Base-by-base conservation (phyloP, 345 rosid species). In the Jatropha curcas region DNA sequence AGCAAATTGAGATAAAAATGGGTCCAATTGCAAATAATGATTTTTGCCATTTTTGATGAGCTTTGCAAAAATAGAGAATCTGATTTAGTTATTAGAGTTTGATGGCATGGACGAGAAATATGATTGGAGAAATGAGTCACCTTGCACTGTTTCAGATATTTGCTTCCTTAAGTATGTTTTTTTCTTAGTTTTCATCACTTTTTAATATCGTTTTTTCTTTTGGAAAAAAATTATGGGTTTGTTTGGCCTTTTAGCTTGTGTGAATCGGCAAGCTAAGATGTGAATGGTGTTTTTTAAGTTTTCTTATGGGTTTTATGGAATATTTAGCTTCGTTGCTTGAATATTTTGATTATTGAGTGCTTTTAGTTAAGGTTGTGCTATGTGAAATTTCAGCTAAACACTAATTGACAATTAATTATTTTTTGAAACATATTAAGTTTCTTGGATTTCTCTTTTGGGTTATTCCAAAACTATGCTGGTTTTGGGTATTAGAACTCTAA, bases 131-230 rank as follows among this genome's bases (percentile, higher is more conserved):
- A 52, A 72, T 73, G 7, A 87, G 86, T 84, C 90, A 20, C 98
- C 98, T 13, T 89, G 98, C 60, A 85, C 91, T 65, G 25, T 94
- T 66, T 76, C 98, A 52, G 98, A 94, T 80, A 98, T 94, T 65
- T 97, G 98, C 70, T 69, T 80, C 76, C 98, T 95, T 82, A 95
- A 92, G 99, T 95, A 79, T 27, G 72, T 60, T 14, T 9, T 30
- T 48, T 13, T 4, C 46, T 33, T 14, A 2, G 19, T 41, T 45
- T 58, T 12, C 20, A 45, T 12, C 16, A 10, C 12, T 67, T 13
- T 27, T 55, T 1, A 17, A 30, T 11, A n/a, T n/a, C n/a, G n/a
- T n/a, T n/a, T n/a, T 19, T 8, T n/a, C 28, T 28, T 27, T 55
- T 25, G 8, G 14, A 2, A 28, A 11, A 25, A 45, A 52, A 46